Evolutionary conservation across 2,329 filamentous ascomycete species (phyloP).

Genomic region (Aspergillus tubingensis): DNA sequence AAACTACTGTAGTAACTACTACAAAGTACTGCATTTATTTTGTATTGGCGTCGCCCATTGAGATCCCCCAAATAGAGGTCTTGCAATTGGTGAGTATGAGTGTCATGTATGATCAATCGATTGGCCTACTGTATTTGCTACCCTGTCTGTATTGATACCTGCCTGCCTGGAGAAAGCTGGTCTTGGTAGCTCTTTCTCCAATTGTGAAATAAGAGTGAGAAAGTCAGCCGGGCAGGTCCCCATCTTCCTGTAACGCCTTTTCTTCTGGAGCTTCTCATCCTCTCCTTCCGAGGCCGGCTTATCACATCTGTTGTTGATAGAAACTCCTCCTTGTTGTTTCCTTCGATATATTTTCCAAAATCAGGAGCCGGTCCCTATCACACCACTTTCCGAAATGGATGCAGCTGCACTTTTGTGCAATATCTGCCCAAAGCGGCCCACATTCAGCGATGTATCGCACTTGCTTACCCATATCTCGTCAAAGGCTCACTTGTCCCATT

Average conservation of each 20-base stretch:
- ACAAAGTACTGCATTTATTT: too few species aligned
- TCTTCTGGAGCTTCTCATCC: not conserved
- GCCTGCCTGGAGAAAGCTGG: not conserved
- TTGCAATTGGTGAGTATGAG: too few species aligned
- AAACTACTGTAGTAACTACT: too few species aligned
- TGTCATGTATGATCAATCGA: too few species aligned
- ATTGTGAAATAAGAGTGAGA: not conserved
- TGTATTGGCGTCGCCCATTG: too few species aligned
- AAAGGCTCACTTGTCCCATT: constrained; percentile 84
- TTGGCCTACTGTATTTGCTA: too few species aligned
- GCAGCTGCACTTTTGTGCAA: constrained; percentile 73
- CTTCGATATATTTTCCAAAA: constrained; percentile 16
- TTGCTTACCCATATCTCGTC: constrained; percentile 89
- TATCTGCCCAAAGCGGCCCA: constrained; percentile 77
- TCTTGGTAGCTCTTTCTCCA: constrained; percentile 18
- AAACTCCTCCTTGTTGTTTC: constrained; percentile 32
- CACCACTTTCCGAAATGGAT: constrained; percentile 36
- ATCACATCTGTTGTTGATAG: not conserved
- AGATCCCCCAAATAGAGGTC: too few species aligned
- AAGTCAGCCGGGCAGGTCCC: constrained; percentile 3
- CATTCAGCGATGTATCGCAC: constrained; percentile 88
- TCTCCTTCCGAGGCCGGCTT: not conserved
- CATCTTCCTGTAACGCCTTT: not conserved
- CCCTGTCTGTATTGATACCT: too few species aligned
- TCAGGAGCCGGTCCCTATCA: not conserved